Evolutionary conservation across 805 yeast species (phyloP).

Genomic region (Wickerhamomyces sydowiorum): DNA sequence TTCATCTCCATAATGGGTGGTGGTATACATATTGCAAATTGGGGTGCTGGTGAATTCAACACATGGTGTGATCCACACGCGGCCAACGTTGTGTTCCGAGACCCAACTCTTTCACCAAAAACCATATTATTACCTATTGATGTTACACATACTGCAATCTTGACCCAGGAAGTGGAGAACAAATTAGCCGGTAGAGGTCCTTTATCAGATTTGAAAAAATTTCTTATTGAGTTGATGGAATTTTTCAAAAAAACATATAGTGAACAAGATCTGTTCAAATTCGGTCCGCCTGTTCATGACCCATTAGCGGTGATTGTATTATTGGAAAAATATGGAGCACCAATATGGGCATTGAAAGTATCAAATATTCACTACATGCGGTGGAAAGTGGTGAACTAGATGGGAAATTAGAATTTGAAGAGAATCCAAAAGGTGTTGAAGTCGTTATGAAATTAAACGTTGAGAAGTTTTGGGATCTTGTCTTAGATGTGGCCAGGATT

Average conservation of each 20-base stretch:
- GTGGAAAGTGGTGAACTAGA: conserved; percentile 24
- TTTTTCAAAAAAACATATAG: neutral
- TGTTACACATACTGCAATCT: conserved; percentile 61
- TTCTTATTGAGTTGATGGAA: conserved; percentile 48
- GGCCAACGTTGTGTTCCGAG: conserved; percentile 49
- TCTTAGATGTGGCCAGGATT: conserved; percentile 28
- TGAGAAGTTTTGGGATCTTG: conserved; percentile 38
- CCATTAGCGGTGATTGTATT: conserved; percentile 65
- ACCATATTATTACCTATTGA: conserved; percentile 60
- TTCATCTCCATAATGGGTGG: conserved; percentile 78
- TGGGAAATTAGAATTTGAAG: conserved; percentile 11
- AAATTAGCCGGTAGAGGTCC: conserved; percentile 31
- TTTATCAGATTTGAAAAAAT: conserved; percentile 39
- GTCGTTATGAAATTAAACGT: conserved; percentile 36
- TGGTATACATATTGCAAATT: conserved; percentile 28
- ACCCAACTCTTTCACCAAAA: conserved; percentile 37
- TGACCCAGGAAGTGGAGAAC: conserved; percentile 36
- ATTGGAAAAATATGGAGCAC: conserved; percentile 28
- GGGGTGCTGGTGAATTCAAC: conserved; percentile 67
- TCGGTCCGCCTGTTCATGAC: conserved; percentile 84
- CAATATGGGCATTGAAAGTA: conserved; percentile 14
- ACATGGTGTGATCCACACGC: conserved; percentile 73
- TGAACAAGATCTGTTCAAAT: conserved; percentile 33
- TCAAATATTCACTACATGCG: conserved; percentile 8
- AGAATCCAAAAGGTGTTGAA: conserved; percentile 26